These are phyloP conservation scores for Aurantiochytrium sp. DNA, from an alignment of 108 stramenopile genomes.

Conservation along the genomic window DNA sequence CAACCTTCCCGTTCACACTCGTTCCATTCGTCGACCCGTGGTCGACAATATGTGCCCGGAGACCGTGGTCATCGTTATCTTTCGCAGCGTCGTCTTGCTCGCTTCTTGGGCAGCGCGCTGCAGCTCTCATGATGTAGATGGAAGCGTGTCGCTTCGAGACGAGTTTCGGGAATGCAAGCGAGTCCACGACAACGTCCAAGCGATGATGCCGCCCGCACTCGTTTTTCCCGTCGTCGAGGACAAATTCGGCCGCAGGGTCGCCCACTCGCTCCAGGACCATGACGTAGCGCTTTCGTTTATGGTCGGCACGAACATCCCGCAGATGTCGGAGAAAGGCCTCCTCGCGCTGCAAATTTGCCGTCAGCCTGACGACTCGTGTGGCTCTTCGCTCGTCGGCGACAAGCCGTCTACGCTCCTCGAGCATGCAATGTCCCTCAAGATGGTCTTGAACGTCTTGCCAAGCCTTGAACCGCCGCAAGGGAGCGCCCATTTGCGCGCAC, in stretches of 20 bases:
- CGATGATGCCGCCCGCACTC: background rate
- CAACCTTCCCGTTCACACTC: background rate
- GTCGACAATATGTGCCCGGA: background rate
- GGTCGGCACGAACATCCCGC: background rate
- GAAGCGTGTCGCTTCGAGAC: background rate
- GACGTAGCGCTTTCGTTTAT: background rate
- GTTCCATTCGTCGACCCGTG: background rate
- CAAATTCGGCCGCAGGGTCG: background rate
- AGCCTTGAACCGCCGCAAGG: background rate
- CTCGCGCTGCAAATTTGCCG: background rate
- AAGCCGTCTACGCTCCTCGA: background rate
- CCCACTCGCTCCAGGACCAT: background rate
- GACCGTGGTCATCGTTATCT: too few relatives aligned
- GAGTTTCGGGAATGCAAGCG: background rate
- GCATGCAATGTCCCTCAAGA: background rate
- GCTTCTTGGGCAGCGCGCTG: too few relatives aligned
- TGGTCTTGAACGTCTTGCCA: conserved; percentile 10
- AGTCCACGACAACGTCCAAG: background rate
- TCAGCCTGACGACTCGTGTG: background rate
- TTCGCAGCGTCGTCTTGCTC: too few relatives aligned
- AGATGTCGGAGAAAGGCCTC: background rate
- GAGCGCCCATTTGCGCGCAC: background rate
- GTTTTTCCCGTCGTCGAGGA: background rate
- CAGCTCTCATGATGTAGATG: background rate
- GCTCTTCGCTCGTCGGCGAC: background rate